A percentile compares a stretch with the other conserved stretches of the same genome.
These are phyloP conservation scores for Aspergillus saccharolyticus DNA, from an alignment of 495 filamentous ascomycete genomes.

Conservation along the genomic window DNA sequence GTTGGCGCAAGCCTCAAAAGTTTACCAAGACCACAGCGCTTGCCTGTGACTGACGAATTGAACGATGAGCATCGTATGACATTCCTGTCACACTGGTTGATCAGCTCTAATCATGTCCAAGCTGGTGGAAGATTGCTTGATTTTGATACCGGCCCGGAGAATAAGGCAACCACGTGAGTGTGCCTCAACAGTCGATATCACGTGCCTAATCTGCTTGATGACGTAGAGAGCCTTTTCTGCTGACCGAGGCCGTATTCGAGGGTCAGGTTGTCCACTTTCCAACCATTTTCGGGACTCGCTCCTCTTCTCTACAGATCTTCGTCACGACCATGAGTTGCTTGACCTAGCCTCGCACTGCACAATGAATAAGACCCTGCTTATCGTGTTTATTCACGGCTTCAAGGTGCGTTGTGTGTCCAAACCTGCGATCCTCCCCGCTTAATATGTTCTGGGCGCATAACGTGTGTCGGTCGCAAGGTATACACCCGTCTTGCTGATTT, in stretches of 20 bases:
- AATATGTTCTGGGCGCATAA: background rate
- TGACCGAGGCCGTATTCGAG: background rate
- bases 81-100: background rate
- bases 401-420: constrained; percentile 54
- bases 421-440: background rate
- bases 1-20: constrained; percentile 18
- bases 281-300: background rate
- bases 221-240: constrained; percentile 1
- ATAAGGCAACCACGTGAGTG: background rate
- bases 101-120: too few species aligned
- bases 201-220: background rate
- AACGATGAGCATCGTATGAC: background rate
- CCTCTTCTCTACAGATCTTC: background rate
- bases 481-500: constrained; percentile 7
- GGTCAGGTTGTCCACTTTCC: background rate
- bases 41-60: background rate
- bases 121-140: too few species aligned
- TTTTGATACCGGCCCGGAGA: background rate
- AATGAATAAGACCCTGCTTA: constrained; percentile 84
- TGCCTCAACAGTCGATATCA: background rate
- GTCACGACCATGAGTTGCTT: background rate
- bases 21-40: constrained; percentile 12
- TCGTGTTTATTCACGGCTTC: constrained; percentile 97
- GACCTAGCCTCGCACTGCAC: background rate
- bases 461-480: background rate